phyloP scores from a whole-genome alignment of 139 green algal species.

The Chlorella sorokiniana region DNA sequence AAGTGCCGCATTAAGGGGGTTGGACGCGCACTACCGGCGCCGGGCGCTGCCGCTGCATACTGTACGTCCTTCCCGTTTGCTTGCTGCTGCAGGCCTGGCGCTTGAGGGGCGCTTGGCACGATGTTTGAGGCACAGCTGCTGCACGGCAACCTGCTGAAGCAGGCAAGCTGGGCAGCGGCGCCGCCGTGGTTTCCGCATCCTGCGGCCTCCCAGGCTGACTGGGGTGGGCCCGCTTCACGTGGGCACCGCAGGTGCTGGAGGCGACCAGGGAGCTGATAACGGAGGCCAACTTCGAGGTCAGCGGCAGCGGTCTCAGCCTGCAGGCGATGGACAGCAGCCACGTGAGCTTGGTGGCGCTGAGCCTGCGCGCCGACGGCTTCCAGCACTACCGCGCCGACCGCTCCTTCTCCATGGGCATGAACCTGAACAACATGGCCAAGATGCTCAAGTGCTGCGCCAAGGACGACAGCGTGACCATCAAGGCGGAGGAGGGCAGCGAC shows the following conservation, averaged over 20 bases:
- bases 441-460: slow-evolving; percentile 97
- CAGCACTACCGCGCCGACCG: slow-evolving; percentile 96
- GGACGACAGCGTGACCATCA: slow-evolving; percentile 95
- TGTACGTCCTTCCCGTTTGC: background rate
- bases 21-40: no score
- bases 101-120: background rate
- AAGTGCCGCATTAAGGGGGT: no score
- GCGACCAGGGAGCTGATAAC: slow-evolving; percentile 94
- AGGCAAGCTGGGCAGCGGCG: slow-evolving; percentile 25
- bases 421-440: slow-evolving; percentile 93
- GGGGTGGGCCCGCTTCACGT: no score
- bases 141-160: slow-evolving; percentile 77
- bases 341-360: slow-evolving; percentile 87
- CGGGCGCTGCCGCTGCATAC: background rate
- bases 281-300: slow-evolving; percentile 97
- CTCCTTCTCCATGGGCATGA: slow-evolving; percentile 86
- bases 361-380: slow-evolving; percentile 89
- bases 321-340: slow-evolving; percentile 95
- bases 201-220: no score
- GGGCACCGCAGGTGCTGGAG: slow-evolving; percentile 90
- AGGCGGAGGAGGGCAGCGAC: slow-evolving; percentile 89
- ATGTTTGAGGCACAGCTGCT: slow-evolving; percentile 81
- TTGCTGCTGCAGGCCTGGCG: background rate
- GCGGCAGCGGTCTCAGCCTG: slow-evolving; percentile 74
- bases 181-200: background rate